Percentiles rank a stretch among this genome's conserved stretches.
These are phyloP conservation scores for Phytophthora ohioensis DNA, from an alignment of 352 stramenopile species.

Conservation along the genomic window DNA sequence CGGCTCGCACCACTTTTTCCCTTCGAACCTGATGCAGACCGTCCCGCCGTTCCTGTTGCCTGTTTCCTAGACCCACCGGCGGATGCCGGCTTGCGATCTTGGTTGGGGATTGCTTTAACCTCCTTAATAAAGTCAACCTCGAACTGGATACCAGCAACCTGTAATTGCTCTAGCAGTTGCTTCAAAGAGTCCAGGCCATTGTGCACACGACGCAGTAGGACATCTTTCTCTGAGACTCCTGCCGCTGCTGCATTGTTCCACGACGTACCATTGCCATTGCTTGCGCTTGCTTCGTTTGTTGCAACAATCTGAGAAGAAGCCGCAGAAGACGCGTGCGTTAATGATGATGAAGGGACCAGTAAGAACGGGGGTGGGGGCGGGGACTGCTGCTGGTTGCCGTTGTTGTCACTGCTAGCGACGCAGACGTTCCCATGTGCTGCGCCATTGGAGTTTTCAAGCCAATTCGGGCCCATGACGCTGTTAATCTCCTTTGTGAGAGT, in stretches of 20 bases:
- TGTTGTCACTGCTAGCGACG: constrained; percentile 10
- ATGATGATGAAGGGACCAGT: constrained; percentile 47
- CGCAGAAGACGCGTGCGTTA: constrained; percentile 43
- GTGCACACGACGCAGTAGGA: constrained; percentile 62
- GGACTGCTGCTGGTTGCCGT: constrained; percentile 26
- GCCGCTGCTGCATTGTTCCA: constrained; percentile 25
- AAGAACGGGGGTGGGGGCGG: constrained; percentile 50
- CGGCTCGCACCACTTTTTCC: constrained; percentile 83
- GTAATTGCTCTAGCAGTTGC: constrained; percentile 78
- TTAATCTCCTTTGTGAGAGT: constrained; percentile 59
- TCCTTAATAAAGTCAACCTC: constrained; percentile 88
- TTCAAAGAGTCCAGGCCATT: constrained; percentile 73
- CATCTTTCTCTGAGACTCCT: constrained; percentile 44
- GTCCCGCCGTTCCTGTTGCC: constrained; percentile 40
- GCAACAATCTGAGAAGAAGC: constrained; percentile 44
- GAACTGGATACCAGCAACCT: constrained; percentile 83
- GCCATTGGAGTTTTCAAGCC: constrained; percentile 16
- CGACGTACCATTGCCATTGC: constrained; percentile 24
- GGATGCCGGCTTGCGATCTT: constrained; percentile 57
- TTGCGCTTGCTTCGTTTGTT: constrained; percentile 34
- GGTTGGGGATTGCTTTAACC: constrained; percentile 62
- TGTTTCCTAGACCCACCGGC: constrained; percentile 39
- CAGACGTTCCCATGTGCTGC: constrained; percentile 7
- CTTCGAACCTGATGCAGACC: constrained; percentile 53
- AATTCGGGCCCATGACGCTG: constrained; percentile 46